Conservation (phyloP, 2,329 filamentous ascomycete species). For the Xylaria sp. region DNA sequence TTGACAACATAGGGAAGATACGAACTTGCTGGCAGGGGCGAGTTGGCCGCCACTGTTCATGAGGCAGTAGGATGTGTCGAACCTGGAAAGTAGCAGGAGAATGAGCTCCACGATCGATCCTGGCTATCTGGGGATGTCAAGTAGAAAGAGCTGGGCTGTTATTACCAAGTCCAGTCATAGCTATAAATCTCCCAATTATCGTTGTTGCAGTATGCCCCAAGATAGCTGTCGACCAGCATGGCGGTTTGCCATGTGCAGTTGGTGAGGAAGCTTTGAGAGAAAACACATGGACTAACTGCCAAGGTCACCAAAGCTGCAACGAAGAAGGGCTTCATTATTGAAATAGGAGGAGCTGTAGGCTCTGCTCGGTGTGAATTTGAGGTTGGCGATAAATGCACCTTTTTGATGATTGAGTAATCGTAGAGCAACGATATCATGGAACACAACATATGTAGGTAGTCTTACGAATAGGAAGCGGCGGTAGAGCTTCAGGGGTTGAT, state of each 20-base stretch:
- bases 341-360: background rate
- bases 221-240: conserved; percentile 40
- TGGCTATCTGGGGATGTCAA: background rate
- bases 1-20: background rate
- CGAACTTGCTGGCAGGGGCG: conserved; percentile 33
- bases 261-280: conserved; percentile 40
- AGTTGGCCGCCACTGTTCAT: conserved; percentile 40
- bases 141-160: background rate
- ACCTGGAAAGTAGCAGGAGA: conserved; percentile 35
- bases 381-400: background rate
- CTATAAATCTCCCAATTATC: conserved; percentile 42
- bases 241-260: conserved; percentile 47
- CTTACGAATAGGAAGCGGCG: background rate
- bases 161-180: conserved; percentile 50
- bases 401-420: background rate
- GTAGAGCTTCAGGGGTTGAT: background rate
- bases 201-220: conserved; percentile 50
- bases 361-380: background rate
- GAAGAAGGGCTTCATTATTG: conserved; percentile 16
- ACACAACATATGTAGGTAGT: no score
- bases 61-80: conserved; percentile 45
- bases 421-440: background rate
- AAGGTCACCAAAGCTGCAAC: conserved; percentile 21
- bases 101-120: background rate
- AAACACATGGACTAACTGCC: conserved; percentile 39